phyloP scores from a whole-genome alignment of 1,139 yeast genomes.

The Ogataea hybrid region DNA sequence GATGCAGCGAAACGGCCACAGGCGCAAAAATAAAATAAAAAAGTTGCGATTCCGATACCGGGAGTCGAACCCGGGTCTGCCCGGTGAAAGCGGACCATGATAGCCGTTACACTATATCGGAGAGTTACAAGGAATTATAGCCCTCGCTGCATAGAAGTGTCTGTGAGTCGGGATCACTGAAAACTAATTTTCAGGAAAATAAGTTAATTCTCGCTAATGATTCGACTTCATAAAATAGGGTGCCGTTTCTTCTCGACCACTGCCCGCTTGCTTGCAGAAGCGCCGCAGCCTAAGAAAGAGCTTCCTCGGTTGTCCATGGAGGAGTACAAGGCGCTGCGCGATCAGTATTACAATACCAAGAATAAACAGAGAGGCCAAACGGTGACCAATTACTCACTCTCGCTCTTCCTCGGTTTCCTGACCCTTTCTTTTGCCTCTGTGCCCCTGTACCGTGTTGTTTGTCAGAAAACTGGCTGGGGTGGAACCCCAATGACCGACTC shows the following conservation, averaged over 20 bases:
- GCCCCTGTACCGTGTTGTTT: constrained; percentile 86
- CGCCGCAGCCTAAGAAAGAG: constrained; percentile 12
- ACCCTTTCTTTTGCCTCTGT: constrained; percentile 91
- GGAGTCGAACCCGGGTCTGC: constrained; percentile 78
- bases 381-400: constrained; percentile 68
- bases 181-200: too few species aligned
- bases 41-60: constrained; percentile 55
- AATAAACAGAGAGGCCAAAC: constrained; percentile 42
- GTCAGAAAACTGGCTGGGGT: constrained; percentile 95
- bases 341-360: constrained; percentile 32
- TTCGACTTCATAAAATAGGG: constrained; percentile 1
- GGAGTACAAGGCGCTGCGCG: constrained; percentile 32
- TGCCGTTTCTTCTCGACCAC: not conserved
- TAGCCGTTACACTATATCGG: constrained; percentile 74
- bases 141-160: not conserved
- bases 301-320: constrained; percentile 30
- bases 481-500: constrained; percentile 92
- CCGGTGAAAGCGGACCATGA: constrained; percentile 76
- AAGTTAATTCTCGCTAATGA: not conserved
- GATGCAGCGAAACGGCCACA: not conserved
- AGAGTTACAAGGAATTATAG: constrained; percentile 16
- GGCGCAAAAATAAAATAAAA: constrained; percentile 20
- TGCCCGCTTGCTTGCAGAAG: constrained; percentile 1
- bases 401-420: constrained; percentile 68
- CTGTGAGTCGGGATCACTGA: not conserved